Percentiles rank a stretch among this genome's conserved stretches.
phyloP scores from a whole-genome alignment of 352 stramenopile genomes.

The Hyphochytrium catenoides region DNA sequence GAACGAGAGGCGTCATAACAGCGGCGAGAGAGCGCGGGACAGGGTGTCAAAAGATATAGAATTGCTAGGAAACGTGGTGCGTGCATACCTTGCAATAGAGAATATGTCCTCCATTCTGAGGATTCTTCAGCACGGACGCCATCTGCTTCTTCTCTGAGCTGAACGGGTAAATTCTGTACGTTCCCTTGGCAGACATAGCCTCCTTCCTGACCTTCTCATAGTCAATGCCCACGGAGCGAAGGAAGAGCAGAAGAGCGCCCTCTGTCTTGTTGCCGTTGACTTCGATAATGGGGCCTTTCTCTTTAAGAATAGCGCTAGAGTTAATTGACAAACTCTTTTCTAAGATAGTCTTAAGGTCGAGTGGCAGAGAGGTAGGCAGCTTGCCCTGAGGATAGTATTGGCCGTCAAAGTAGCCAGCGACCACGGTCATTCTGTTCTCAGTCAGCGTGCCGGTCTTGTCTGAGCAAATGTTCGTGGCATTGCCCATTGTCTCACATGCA shows the following conservation, averaged over 20 bases:
- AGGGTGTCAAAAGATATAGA: no score
- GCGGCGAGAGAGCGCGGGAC: no score
- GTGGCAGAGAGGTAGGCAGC: no score
- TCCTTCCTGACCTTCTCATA: slow-evolving; percentile 29
- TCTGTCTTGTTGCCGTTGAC: slow-evolving; percentile 60
- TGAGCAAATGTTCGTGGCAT: slow-evolving; percentile 92
- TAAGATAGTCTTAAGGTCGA: slow-evolving; percentile 16
- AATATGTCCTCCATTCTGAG: no score
- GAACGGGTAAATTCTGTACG: slow-evolving; percentile 39
- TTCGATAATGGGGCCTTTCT: slow-evolving; percentile 8
- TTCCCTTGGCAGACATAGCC: slow-evolving; percentile 21
- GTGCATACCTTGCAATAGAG: slow-evolving; percentile 28
- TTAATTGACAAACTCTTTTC: slow-evolving; percentile 47
- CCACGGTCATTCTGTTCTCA: slow-evolving; percentile 93
- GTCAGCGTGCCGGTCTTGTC: slow-evolving; percentile 92
- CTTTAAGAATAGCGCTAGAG: slow-evolving; percentile 38
- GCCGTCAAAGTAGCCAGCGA: slow-evolving; percentile 58
- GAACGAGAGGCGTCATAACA: no score
- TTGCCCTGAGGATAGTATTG: slow-evolving; percentile 23
- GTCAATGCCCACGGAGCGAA: slow-evolving; percentile 22
- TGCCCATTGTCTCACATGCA: slow-evolving; percentile 94
- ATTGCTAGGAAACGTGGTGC: not conserved
- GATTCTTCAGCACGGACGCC: slow-evolving; percentile 28
- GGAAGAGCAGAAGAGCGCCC: slow-evolving; percentile 40
- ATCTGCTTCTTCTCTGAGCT: slow-evolving; percentile 59